Percentiles rank a stretch among this genome's conserved stretches.
phyloP scores from a whole-genome alignment of 306 rosid species.

The Trifolium subterraneum region DNA sequence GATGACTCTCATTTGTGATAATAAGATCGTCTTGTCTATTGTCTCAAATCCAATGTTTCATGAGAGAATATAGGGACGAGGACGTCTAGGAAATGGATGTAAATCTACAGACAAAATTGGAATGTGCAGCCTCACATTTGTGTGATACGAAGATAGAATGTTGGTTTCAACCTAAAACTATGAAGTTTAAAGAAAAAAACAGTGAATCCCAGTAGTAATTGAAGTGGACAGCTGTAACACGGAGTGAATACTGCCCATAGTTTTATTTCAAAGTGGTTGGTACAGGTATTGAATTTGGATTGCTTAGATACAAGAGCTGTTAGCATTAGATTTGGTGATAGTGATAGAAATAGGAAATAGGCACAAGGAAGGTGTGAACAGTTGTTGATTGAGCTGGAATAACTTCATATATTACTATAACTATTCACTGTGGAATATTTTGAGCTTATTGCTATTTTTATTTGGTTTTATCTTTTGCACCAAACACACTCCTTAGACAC shows the following conservation, averaged over 20 bases:
- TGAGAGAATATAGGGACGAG: not conserved
- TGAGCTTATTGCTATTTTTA: not conserved
- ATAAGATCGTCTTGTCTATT: not conserved
- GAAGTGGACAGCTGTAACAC: not conserved
- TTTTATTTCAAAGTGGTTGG: not conserved
- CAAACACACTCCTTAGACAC: too few species aligned
- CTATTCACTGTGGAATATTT: not conserved
- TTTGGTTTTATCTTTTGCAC: constrained; percentile 29
- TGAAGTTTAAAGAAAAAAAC: not conserved
- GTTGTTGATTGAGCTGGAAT: not conserved
- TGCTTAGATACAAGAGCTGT: not conserved
- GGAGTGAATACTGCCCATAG: not conserved
- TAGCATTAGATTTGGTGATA: not conserved
- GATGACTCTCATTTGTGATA: not conserved
- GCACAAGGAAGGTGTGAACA: not conserved
- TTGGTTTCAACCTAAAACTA: not conserved
- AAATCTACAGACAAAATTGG: not conserved
- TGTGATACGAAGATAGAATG: not conserved
- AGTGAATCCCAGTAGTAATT: not conserved
- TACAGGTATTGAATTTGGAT: not conserved
- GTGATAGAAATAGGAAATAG: constrained; percentile 1
- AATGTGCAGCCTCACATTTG: not conserved
- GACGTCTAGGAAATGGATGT: not conserved
- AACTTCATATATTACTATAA: not conserved
- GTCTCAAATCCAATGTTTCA: not conserved